Evolutionary conservation across 768 basidiomycete genomes (phyloP), one percentile per base, ranked within the genome.

Genomic region (Boletus insuetus): DNA sequence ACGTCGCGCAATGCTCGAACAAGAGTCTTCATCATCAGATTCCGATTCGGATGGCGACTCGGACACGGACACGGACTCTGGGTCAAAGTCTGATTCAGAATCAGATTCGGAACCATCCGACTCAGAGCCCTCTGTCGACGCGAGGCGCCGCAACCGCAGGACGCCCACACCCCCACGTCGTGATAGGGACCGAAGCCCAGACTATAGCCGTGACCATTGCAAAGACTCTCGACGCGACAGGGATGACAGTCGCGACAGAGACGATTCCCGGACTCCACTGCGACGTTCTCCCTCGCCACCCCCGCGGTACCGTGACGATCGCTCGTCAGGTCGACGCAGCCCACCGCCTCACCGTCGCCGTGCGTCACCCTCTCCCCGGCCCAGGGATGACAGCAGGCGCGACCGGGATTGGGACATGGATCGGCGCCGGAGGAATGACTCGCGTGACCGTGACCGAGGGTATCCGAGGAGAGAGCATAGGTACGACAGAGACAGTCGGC

Each of bases 1-100:
- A 73, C 86, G 93, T 35, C 88, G 91, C 34, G 91, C 90, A 4
- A 85, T 91, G 80, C 79, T 93, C 24, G 90, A 89, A 67, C 89
- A 84, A 20, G 80, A 77, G 47, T 79, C 79, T 0, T 79, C 75
- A 7, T 77, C 77, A 2, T 77, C 77, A 1, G 75, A 74, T 39
- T 69, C 71, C 1, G 65, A 72, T 51, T 71, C 75, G 8, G 75
- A 74, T 35, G 49, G 43, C 16, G 57, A 57, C n/a, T 71, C 75
- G 11, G 73, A 46, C 52, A 12, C 73, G 11, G 55, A 56, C n/a
- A 63, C 72, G 14, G 55, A 56, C n/a, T 64, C 72, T 1, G 71
- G 67, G 17, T 67, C 76, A 3, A 70, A 74, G 40, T 77, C 79
- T 0, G 76, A 78, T 19, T 73, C 75, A 0, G 71, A 67, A 16